phyloP scores from a whole-genome alignment of 1,284 basidiomycete genomes.

The Sporisorium scitamineum region DNA sequence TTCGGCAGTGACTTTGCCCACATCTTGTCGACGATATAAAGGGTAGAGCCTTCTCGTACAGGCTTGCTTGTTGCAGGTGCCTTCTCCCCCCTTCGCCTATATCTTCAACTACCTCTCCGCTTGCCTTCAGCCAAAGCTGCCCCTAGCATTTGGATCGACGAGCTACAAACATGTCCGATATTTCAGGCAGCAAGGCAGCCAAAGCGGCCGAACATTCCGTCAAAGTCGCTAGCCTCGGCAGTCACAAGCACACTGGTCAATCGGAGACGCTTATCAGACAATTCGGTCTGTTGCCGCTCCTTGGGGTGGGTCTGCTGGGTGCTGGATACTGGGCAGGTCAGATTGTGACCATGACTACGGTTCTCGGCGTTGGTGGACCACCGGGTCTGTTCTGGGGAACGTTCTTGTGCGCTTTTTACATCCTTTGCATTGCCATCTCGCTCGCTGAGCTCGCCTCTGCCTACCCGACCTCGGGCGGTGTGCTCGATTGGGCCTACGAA shows the following conservation, averaged over 20 bases:
- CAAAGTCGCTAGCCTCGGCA: slow-evolving; percentile 20
- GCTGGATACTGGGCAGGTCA: slow-evolving; percentile 40
- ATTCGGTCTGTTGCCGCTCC: slow-evolving; percentile 33
- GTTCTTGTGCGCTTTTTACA: slow-evolving; percentile 30
- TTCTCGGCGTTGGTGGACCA: slow-evolving; percentile 29
- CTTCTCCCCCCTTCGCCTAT: background rate
- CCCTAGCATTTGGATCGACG: background rate
- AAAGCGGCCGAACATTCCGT: slow-evolving; percentile 15
- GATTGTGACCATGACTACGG: slow-evolving; percentile 40
- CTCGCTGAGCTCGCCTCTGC: slow-evolving; percentile 39
- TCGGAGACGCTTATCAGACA: slow-evolving; percentile 29
- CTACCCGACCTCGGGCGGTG: slow-evolving; percentile 29
- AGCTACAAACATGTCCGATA: slow-evolving; percentile 21
- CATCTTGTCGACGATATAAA: background rate
- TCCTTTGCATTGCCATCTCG: slow-evolving; percentile 37
- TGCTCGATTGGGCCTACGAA: slow-evolving; percentile 38
- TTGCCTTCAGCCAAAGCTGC: background rate
- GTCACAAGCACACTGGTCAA: slow-evolving; percentile 11
- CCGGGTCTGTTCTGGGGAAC: slow-evolving; percentile 38
- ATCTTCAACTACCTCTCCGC: background rate
- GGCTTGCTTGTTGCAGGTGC: background rate
- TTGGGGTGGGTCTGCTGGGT: slow-evolving; percentile 34
- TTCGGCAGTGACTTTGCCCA: background rate
- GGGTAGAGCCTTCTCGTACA: background rate
- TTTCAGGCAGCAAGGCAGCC: slow-evolving; percentile 8